Evolutionary conservation across 768 basidiomycete species (phyloP), one percentile per base, ranked within the genome.

Genomic region (Termitomyces sp.): DNA sequence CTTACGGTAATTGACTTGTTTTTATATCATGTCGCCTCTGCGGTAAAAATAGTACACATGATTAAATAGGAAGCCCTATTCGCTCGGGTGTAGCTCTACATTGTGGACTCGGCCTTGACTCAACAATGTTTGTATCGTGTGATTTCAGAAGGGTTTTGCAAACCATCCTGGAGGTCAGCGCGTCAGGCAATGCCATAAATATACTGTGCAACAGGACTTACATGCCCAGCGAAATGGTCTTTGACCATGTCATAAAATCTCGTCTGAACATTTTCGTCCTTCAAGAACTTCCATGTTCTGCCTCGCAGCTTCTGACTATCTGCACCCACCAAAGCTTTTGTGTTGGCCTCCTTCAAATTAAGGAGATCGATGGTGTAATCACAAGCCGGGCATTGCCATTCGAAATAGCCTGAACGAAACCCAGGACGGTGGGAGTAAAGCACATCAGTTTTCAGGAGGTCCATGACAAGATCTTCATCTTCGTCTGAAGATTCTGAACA

Each of bases 361-460:
- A 81, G 68, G 13, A 88, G 61, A 67, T 87, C 75, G 50, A 87
- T 77, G 0, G 61, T 46, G 58, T 80, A 75, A 5, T 57, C 22
- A 67, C 86, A 88, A 39, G 76, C 63, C 10, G 79, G 76, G 62
- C 86, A 88, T 60, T 69, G 67, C 86, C 86, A 88, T 22, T 71
- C 72, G 58, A 83, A 76, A 30, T 77, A 69, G 3, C 76, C 76
- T 7, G 68, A 67, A 9, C 74, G 76, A 39, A 84, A 69, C 0
- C 61, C 56, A 6, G 84, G 83, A 0, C 70, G 67, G 9, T 64
- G 48, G 37, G 67, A 69, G 48, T 76, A 66, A 49, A 71, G 70
- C 39, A 63, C 68, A 59, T 55, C 47, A 61, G 61, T 62, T 69
- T 55, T 46, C 20, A 12, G n/a, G 37, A 39, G 24, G 26, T 13